phyloP scores from a whole-genome alignment of 257 asterid genomes.

The Solanum etuberosum region DNA sequence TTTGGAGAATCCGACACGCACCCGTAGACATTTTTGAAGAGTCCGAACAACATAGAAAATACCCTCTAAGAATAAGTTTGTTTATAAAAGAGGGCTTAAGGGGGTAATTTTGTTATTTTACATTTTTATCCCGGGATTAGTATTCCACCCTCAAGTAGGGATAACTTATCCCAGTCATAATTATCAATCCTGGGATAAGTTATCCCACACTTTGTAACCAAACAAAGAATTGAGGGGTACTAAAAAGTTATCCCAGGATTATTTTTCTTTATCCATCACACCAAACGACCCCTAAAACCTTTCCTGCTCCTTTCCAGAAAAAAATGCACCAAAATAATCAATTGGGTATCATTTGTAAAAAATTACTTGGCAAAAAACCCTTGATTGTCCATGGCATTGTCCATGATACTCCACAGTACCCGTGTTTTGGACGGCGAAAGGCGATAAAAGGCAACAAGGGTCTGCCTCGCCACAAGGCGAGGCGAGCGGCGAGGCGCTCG shows the following conservation, averaged over 20 bases:
- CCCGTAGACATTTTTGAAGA: no score
- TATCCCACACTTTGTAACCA: background rate
- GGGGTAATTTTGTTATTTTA: background rate
- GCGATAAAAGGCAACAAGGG: no score
- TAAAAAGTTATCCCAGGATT: background rate
- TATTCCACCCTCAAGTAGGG: background rate
- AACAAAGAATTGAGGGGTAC: background rate
- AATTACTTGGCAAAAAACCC: background rate
- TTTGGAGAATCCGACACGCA: no score
- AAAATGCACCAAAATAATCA: background rate
- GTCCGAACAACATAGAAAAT: no score
- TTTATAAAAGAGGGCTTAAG: background rate
- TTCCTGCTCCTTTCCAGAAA: background rate
- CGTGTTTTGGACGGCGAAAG: no score
- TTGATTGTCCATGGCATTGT: background rate
- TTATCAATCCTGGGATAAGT: background rate
- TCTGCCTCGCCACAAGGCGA: no score
- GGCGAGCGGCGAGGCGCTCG: no score
- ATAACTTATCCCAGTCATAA: background rate
- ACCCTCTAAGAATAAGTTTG: background rate
- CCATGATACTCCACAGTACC: background rate
- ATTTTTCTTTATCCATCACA: background rate
- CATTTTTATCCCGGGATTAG: background rate
- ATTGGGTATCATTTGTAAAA: background rate
- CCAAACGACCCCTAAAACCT: background rate